These are phyloP conservation scores for Hevea brasiliensis DNA, from an alignment of 345 rosid species.

Conservation along the genomic window DNA sequence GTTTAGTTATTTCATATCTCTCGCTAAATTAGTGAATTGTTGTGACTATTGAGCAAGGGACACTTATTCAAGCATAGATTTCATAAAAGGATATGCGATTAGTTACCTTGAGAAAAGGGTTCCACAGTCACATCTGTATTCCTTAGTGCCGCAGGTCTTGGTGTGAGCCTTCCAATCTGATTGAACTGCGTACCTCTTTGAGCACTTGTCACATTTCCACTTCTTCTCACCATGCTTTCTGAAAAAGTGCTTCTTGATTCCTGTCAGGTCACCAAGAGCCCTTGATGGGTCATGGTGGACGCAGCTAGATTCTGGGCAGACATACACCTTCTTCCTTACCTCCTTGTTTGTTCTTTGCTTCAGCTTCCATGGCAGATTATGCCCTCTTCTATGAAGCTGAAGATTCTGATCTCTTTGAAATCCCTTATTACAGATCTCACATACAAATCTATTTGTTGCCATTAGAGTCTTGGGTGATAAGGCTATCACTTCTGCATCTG, in stretches of 20 bases:
- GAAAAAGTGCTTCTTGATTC: constrained; percentile 72
- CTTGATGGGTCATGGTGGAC: constrained; percentile 71
- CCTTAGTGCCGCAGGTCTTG: constrained; percentile 84
- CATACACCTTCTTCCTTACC: constrained; percentile 63
- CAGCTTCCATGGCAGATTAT: constrained; percentile 88
- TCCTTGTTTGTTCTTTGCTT: constrained; percentile 80
- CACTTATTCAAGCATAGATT: too few species aligned
- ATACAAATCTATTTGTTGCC: constrained; percentile 77
- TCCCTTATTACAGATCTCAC: constrained; percentile 91
- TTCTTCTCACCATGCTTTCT: constrained; percentile 89
- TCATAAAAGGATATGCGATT: neutral
- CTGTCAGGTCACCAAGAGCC: constrained; percentile 77
- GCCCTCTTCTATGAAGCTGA: constrained; percentile 81
- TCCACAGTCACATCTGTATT: constrained; percentile 89
- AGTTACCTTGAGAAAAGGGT: constrained; percentile 79
- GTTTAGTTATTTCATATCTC: neutral
- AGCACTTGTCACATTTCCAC: constrained; percentile 92
- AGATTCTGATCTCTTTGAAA: constrained; percentile 88
- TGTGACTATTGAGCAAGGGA: too few species aligned
- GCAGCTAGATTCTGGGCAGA: constrained; percentile 67
- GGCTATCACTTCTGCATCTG: constrained; percentile 86
- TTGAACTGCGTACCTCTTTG: constrained; percentile 79
- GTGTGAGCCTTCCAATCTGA: constrained; percentile 96
- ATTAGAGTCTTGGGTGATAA: constrained; percentile 70
- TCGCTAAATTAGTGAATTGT: neutral